A percentile compares a stretch with the other conserved stretches of the same genome.
These are phyloP conservation scores for Apiotrichum gracile DNA, from an alignment of 1,284 basidiomycete genomes.

Conservation along the genomic window DNA sequence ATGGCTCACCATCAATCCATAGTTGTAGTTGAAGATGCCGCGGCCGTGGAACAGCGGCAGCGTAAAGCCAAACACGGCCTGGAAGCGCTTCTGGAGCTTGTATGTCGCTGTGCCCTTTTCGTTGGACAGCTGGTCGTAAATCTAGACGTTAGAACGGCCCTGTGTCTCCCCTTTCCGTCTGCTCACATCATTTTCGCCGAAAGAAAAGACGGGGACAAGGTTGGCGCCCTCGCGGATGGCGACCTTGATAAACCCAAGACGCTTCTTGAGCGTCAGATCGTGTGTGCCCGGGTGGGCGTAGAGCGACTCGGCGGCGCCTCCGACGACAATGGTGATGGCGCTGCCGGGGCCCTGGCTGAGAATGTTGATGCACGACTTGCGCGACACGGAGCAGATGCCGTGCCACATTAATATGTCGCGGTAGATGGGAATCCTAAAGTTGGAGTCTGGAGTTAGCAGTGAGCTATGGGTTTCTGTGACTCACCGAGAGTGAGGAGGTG, in stretches of 20 bases:
- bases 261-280: constrained; percentile 78
- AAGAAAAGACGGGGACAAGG: constrained; percentile 90
- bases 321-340: constrained; percentile 91
- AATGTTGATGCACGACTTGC: constrained; percentile 82
- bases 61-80: constrained; percentile 88
- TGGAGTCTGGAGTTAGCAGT: constrained; percentile 51
- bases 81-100: constrained; percentile 80
- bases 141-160: constrained; percentile 52
- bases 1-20: constrained; percentile 47
- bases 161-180: background rate
- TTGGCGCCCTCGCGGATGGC: constrained; percentile 92
- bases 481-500: constrained; percentile 78
- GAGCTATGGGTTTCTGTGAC: background rate
- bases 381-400: constrained; percentile 89
- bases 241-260: constrained; percentile 91
- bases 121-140: constrained; percentile 90
- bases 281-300: constrained; percentile 84
- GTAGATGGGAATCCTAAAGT: constrained; percentile 90
- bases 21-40: constrained; percentile 59
- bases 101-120: constrained; percentile 86
- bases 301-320: constrained; percentile 90
- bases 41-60: constrained; percentile 91
- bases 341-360: constrained; percentile 61
- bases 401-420: constrained; percentile 79
- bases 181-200: constrained; percentile 94